Percentiles rank a stretch among this genome's conserved stretches.
These are phyloP conservation scores for Eremochloa ophiuroides DNA, from an alignment of 176 grass and related monocot genomes.

Conservation along the genomic window DNA sequence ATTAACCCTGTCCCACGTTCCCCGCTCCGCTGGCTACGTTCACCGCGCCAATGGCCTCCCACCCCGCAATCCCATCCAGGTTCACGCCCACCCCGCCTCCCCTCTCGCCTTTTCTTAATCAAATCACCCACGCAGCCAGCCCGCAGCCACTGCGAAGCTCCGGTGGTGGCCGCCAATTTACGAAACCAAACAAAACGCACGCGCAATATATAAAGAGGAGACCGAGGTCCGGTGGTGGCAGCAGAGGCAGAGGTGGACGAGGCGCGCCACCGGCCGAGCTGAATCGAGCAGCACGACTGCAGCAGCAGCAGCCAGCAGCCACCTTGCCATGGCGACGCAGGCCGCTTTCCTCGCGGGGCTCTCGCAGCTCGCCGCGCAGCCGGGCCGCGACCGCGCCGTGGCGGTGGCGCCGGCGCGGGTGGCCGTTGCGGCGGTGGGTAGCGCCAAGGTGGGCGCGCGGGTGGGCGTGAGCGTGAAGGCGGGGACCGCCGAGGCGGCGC, in stretches of 20 bases:
- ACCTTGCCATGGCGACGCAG: slow-evolving; percentile 45
- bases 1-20: slow-evolving; percentile 15
- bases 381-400: background rate
- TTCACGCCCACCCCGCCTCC: background rate
- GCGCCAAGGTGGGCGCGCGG: background rate
- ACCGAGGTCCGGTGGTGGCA: background rate
- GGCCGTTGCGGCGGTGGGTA: background rate
- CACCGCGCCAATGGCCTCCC: slow-evolving; percentile 19
- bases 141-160: slow-evolving; percentile 26
- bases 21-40: background rate
- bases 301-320: background rate
- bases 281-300: slow-evolving; percentile 3
- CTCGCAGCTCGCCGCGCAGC: slow-evolving; percentile 28
- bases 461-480: background rate
- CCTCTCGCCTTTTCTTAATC: background rate
- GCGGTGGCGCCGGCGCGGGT: slow-evolving; percentile 9
- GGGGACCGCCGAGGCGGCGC: background rate
- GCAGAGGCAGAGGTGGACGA: background rate
- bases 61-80: slow-evolving; percentile 42
- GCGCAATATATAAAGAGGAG: slow-evolving; percentile 25
- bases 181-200: background rate
- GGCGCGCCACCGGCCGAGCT: background rate
- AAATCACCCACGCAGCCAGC: slow-evolving; percentile 1
- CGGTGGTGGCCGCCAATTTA: background rate
- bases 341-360: slow-evolving; percentile 31